Base-by-base conservation (phyloP, 2,329 filamentous ascomycete genomes). In the Apiospora phragmitis region DNA sequence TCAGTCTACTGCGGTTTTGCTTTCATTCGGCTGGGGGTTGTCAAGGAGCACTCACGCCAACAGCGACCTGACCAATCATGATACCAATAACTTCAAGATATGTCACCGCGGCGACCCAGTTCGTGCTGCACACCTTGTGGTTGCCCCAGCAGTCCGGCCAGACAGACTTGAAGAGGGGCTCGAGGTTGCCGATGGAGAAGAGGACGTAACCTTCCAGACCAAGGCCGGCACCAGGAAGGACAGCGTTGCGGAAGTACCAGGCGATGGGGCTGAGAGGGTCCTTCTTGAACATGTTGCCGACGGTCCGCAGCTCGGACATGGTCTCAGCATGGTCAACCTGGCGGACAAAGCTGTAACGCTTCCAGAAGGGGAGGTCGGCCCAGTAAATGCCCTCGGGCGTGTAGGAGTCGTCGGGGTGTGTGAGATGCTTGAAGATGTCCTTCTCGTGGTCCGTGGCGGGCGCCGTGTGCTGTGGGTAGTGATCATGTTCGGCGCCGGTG, bases 11-110 rank as follows among this genome's bases (percentile, higher is more conserved):
- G 24, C 59, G 47, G 55, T 3, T 38, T 38, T n/a, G 32, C 65
- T 32, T 38, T n/a, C 32, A 11, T 62, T 38, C 55, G 21, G 55
- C 18, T n/a, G 29, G 21, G 51, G 26, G 72, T 51, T 65, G 26
- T 38, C 72, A n/a, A n/a, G 51, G 29, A 42, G 21, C 18, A 82
- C 83, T 84, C 82, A 97, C 85, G 82, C 95, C 95, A 74, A 98
- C 95, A 38, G 92, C 85, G 69, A 97, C 91, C 83, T 98, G 95
- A 76, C 95, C 95, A 74, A 95, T 89, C 84, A 98, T 98, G 83
- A 98, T 98, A 84, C 95, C 95, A 76, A 92, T 88, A 76, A 98
- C 94, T 80, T 98, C 95, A 67, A 98, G 90, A 78, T 98, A 98
- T 32, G 94, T 93, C 59, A 98, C 91, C 55, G 94, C 89, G 72